Base-by-base conservation (phyloP, 1,284 basidiomycete species). In the Rhodotorula mucilaginosa region DNA sequence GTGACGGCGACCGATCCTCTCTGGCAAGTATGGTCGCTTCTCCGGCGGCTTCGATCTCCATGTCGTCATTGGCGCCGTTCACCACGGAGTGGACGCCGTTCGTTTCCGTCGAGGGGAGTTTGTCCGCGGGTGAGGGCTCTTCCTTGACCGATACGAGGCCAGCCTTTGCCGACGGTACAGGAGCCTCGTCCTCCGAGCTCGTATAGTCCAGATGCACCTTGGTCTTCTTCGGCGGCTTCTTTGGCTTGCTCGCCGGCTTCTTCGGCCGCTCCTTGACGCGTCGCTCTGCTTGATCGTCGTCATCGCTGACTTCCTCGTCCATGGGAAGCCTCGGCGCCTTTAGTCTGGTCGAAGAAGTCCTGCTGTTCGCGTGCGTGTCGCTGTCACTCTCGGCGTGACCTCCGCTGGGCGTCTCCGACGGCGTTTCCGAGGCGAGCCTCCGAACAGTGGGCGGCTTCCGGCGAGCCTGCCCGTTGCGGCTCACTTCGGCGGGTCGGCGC, bases 221-320 rank as follows among this genome's bases (percentile, higher is more conserved):
- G 34, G 56, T 57, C 70, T 66, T 69, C 60, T 69, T 75, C 48
- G 68, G 65, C 15, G 48, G 47, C 49, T 49, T 52, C 21, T 61
- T 56, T 44, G 63, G 52, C 54, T 54, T 64, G 23, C 26, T 7
- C 13, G 49, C 61, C 26, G 60, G 49, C 57, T 51, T 56, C 47
- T 56, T 60, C 21, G 52, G 61, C 23, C 47, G 52, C 61, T 49
- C 58, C 7, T 72, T 61, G 34, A 61, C 70, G 67, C 80, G 82
- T 57, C 47, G 16, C 26, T 54, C 31, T 44, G 79, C 78, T 83
- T 84, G 78, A 85, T 85, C 81, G 87, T 78, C 89, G 80, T 70
- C 80, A 81, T 77, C 49, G 60, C 61, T 61, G 48, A 57, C 52
- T 58, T 67, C 64, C 64, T 65, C 81, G 83, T 79, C 84, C 84